Evolutionary conservation across 345 rosid species (phyloP).

Genomic region (Brassica rapa): DNA sequence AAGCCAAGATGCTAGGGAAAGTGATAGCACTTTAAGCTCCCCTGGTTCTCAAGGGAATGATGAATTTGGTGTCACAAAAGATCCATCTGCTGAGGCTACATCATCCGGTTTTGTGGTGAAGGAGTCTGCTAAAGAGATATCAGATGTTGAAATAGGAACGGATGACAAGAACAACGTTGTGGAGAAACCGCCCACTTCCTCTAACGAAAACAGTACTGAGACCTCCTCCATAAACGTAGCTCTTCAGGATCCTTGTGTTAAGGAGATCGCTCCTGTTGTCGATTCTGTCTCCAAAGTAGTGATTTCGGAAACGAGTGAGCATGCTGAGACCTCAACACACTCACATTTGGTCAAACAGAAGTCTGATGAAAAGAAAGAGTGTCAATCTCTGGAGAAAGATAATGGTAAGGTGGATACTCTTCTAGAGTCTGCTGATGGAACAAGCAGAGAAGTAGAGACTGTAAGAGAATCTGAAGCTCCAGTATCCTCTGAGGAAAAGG

Average conservation of each 20-base stretch:
- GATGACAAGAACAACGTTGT: slow-evolving; percentile 14
- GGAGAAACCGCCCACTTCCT: slow-evolving; percentile 24
- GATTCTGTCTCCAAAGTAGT: slow-evolving; percentile 42
- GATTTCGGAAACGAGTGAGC: slow-evolving; percentile 36
- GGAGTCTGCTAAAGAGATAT: slow-evolving; percentile 35
- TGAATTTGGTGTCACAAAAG: slow-evolving; percentile 44
- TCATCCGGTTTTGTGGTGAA: slow-evolving; percentile 41
- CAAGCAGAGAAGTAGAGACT: slow-evolving; percentile 29
- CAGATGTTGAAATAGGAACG: slow-evolving; percentile 37
- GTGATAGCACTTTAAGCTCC: slow-evolving; percentile 60
- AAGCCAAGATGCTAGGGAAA: slow-evolving; percentile 71
- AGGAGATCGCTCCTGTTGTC: slow-evolving; percentile 30
- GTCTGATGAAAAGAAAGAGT: no score
- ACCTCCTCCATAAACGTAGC: slow-evolving; percentile 28
- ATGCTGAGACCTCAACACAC: slow-evolving; percentile 39
- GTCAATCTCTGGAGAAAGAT: no score
- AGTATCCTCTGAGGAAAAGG: slow-evolving; percentile 58
- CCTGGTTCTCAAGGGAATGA: slow-evolving; percentile 58
- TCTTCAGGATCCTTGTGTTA: slow-evolving; percentile 28
- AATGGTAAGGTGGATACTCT: no score
- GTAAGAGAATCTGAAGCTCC: slow-evolving; percentile 37
- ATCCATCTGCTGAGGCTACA: slow-evolving; percentile 25
- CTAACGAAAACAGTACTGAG: slow-evolving; percentile 39
- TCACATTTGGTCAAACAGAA: slow-evolving; percentile 20
- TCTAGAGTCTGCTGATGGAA: slow-evolving; percentile 35